Percentiles rank a stretch among this genome's conserved stretches.
Evolutionary conservation across 345 rosid genomes (phyloP).

Genomic region (Gossypium australe): DNA sequence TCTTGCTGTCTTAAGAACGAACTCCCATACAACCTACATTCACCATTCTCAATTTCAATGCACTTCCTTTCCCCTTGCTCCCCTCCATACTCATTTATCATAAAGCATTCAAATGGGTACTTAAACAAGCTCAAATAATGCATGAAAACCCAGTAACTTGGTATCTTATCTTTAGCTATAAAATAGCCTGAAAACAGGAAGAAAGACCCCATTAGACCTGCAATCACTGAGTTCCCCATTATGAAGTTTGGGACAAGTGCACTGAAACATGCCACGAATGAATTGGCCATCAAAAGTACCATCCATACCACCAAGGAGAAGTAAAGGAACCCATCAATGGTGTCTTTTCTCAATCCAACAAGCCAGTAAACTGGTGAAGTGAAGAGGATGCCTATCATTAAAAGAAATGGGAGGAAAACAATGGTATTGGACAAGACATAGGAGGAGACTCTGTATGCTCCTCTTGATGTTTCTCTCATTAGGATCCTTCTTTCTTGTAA

Average conservation of each 20-base stretch:
- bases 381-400: constrained; percentile 62
- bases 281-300: constrained; percentile 73
- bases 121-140: constrained; percentile 72
- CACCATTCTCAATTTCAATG: constrained; percentile 28
- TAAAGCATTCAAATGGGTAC: constrained; percentile 78
- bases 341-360: constrained; percentile 55
- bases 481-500: constrained; percentile 76
- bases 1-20: constrained; percentile 57
- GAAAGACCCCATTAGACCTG: constrained; percentile 91
- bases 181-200: constrained; percentile 88
- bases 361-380: constrained; percentile 84
- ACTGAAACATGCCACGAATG: constrained; percentile 87
- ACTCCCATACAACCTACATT: constrained; percentile 37
- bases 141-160: constrained; percentile 83
- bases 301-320: constrained; percentile 71
- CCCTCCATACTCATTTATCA: constrained; percentile 75
- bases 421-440: constrained; percentile 67
- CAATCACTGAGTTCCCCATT: constrained; percentile 84
- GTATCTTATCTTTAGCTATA: constrained; percentile 58
- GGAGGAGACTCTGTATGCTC: constrained; percentile 68
- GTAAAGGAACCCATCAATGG: constrained; percentile 58
- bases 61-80: constrained; percentile 38
- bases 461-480: constrained; percentile 73
- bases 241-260: constrained; percentile 91
- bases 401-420: constrained; percentile 65